Percentiles rank a stretch among this genome's conserved stretches.
These are phyloP conservation scores for Cryptococcus sp. DNA, from an alignment of 1,284 basidiomycete genomes.

Conservation along the genomic window DNA sequence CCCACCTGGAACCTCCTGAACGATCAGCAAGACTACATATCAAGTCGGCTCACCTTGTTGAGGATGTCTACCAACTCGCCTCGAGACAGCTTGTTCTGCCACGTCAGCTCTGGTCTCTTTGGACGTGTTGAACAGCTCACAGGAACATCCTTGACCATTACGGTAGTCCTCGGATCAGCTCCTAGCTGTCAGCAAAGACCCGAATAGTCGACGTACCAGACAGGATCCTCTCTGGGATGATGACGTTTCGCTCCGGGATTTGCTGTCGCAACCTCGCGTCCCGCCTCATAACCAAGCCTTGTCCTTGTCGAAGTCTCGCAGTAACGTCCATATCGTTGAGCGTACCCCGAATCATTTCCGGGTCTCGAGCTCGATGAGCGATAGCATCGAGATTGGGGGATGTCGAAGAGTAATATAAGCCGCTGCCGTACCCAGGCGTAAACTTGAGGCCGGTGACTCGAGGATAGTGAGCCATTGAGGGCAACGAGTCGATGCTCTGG, in stretches of 20 bases:
- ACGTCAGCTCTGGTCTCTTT: conserved; percentile 1
- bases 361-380: conserved; percentile 14
- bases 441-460: not conserved
- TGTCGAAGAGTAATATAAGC: too few species aligned
- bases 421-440: not conserved
- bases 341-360: conserved; percentile 22
- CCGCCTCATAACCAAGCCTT: conserved; percentile 19
- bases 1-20: conserved; percentile 40
- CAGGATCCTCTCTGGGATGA: conserved; percentile 34
- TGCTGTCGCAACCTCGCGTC: conserved; percentile 21
- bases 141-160: conserved; percentile 48
- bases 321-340: conserved; percentile 26
- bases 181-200: conserved; percentile 19
- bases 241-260: conserved; percentile 34
- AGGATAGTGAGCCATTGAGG: not conserved
- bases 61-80: conserved; percentile 43
- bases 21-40: not conserved
- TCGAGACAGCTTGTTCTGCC: conserved; percentile 45
- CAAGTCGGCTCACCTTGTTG: conserved; percentile 25
- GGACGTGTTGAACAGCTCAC: conserved; percentile 16
- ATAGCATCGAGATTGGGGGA: too few species aligned
- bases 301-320: conserved; percentile 20
- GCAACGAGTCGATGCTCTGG: too few species aligned
- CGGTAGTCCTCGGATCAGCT: conserved; percentile 38
- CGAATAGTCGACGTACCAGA: conserved; percentile 20